Evolutionary conservation across 345 rosid genomes (phyloP), one percentile per base, ranked within the genome.

Genomic region (Camelina laxa): DNA sequence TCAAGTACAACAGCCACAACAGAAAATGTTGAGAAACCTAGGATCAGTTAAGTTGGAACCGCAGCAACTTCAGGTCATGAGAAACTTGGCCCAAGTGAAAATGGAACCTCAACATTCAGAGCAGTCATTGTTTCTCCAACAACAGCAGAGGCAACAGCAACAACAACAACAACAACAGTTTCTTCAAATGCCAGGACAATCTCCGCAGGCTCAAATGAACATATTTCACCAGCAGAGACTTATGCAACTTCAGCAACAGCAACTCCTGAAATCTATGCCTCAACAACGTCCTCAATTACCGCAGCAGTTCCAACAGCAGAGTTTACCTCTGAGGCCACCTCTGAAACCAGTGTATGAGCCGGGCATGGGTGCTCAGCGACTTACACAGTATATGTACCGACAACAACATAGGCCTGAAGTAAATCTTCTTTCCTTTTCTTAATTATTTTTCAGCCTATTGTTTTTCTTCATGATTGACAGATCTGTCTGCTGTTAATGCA

Each of bases 361-460:
- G 44, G 99, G 99, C 82, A 95, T 82, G 85, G 90, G 98, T 77
- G 99, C 98, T 49, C 89, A 93, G 54, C 97, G 96, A 59, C 81
- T 95, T 56, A 95, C 97, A 5, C 89, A 85, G 73, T 95, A 89
- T 80, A 90, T 95, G 92, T 88, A 81, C 80, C 93, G 88, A 54
- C 99, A 95, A 80, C 99, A 95, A 77, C 96, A 83, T 72, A 90
- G 98, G 73, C 99, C 99, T 58, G 89, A 87, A 81, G 99, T 95
- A 85, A 78, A 81, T 19, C 79, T 77, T 56, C 80, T 67, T 45
- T 73, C 35, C 5, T 0, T 20, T 31, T 31, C 15, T 31, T 60
- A 7, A 27, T 2, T 38, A 6, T 38, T 16, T 54, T 39, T 10
- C 58, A 75, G 41, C 58, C 7, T 36, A 35, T 9, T 73, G 22